Percentiles rank a stretch among this genome's conserved stretches.
Conservation (phyloP, 2,329 filamentous ascomycete genomes). For the Allantophomopsis lycopodina region DNA sequence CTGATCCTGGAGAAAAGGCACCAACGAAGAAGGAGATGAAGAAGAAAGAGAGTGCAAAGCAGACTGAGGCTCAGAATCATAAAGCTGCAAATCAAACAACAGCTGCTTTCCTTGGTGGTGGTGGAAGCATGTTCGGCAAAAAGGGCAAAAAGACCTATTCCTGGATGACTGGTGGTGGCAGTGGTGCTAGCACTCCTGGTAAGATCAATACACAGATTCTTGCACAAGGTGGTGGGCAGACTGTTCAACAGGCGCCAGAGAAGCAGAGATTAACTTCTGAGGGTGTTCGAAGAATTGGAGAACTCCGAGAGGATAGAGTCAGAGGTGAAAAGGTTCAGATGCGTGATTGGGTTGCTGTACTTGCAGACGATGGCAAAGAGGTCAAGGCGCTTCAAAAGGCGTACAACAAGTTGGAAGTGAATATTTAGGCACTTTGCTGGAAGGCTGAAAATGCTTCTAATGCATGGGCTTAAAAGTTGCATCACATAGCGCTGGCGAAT, state of each 20-base stretch:
- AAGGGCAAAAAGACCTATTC: slow-evolving; percentile 58
- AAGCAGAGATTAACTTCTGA: slow-evolving; percentile 36
- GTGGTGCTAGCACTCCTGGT: slow-evolving; percentile 36
- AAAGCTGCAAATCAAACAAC: slow-evolving; percentile 75
- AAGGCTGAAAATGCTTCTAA: too few relatives aligned
- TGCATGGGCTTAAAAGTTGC: too few relatives aligned
- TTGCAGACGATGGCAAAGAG: slow-evolving; percentile 68
- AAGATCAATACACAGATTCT: slow-evolving; percentile 17
- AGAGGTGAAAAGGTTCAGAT: slow-evolving; percentile 72
- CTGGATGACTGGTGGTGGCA: slow-evolving; percentile 54
- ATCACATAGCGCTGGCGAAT: too few relatives aligned
- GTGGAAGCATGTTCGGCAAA: slow-evolving; percentile 40
- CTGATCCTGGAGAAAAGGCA: slow-evolving; percentile 52
- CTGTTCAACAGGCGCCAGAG: slow-evolving; percentile 20
- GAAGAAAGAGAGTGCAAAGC: slow-evolving; percentile 57
- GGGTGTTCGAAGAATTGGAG: slow-evolving; percentile 51
- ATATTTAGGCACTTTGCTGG: too few relatives aligned
- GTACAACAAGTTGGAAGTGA: slow-evolving; percentile 9
- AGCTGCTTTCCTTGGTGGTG: slow-evolving; percentile 57
- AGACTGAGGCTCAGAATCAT: slow-evolving; percentile 66
- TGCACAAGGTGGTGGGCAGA: slow-evolving; percentile 20
- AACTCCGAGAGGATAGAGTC: slow-evolving; percentile 64
- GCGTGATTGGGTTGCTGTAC: slow-evolving; percentile 64
- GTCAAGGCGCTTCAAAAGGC: slow-evolving; percentile 40
- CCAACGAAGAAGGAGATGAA: slow-evolving; percentile 82